These are phyloP conservation scores for Sesbania bispinosa DNA, from an alignment of 306 rosid species.

Conservation along the genomic window DNA sequence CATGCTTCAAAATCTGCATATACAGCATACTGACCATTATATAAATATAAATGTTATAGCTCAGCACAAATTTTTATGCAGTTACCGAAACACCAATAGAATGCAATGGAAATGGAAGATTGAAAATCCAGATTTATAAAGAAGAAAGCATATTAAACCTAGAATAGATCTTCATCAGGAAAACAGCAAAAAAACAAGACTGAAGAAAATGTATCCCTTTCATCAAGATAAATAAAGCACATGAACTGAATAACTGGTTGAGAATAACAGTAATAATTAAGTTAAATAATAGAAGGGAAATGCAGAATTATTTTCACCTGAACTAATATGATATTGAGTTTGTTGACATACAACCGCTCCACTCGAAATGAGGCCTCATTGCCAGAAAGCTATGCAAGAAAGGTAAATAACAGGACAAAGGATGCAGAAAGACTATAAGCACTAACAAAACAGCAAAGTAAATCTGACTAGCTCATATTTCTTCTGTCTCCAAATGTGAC, in stretches of 20 bases:
- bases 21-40: neutral
- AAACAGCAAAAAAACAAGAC: too few species aligned
- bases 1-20: constrained; percentile 85
- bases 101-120: neutral
- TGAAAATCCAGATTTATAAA: neutral
- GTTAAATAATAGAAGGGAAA: neutral
- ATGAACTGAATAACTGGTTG: neutral
- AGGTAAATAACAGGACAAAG: neutral
- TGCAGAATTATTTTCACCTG: constrained; percentile 47
- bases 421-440: neutral
- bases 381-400: constrained; percentile 66
- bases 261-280: neutral
- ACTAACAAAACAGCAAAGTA: neutral
- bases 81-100: neutral
- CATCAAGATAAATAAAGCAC: neutral
- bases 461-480: neutral
- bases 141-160: too few species aligned
- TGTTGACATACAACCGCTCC: constrained; percentile 95
- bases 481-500: neutral
- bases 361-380: constrained; percentile 75
- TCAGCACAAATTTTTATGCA: neutral
- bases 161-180: too few species aligned
- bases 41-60: neutral
- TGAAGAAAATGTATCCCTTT: neutral
- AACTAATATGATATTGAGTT: constrained; percentile 89